These are phyloP conservation scores for Dittrichia graveolens DNA, from an alignment of 129 eudicot species.

Conservation along the genomic window DNA sequence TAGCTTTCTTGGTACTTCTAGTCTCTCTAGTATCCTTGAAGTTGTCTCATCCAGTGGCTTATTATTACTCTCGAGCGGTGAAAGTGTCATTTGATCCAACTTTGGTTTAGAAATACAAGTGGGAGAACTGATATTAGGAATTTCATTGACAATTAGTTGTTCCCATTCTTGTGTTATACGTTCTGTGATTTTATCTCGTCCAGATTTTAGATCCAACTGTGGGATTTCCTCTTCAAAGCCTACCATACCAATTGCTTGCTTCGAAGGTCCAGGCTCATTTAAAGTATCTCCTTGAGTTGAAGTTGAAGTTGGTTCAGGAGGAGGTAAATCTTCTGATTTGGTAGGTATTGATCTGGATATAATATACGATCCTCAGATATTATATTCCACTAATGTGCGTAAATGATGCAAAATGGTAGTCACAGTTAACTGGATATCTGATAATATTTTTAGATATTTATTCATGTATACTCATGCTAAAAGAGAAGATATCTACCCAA, in stretches of 20 bases:
- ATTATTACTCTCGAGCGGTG: conserved; percentile 46
- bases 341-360: conserved; percentile 60
- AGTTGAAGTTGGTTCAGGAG: conserved; percentile 41
- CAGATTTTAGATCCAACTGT: conserved; percentile 33
- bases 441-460: no score
- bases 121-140: conserved; percentile 51
- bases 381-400: background rate
- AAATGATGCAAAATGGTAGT: no score
- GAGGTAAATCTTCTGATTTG: conserved; percentile 45
- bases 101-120: conserved; percentile 45
- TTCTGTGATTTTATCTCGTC: conserved; percentile 39
- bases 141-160: conserved; percentile 55
- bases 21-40: conserved; percentile 80
- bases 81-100: conserved; percentile 38
- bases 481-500: conserved; percentile 56
- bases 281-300: conserved; percentile 29
- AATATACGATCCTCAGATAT: conserved; percentile 7
- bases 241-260: conserved; percentile 20
- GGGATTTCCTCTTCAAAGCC: conserved; percentile 41
- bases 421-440: no score
- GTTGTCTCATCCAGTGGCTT: conserved; percentile 71
- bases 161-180: conserved; percentile 81
- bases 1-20: conserved; percentile 81
- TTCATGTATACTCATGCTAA: background rate
- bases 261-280: conserved; percentile 26